Evolutionary conservation across 208 protist species (phyloP), one percentile per base, ranked within the genome.

Genomic region (Wallacemonas collosoma): DNA sequence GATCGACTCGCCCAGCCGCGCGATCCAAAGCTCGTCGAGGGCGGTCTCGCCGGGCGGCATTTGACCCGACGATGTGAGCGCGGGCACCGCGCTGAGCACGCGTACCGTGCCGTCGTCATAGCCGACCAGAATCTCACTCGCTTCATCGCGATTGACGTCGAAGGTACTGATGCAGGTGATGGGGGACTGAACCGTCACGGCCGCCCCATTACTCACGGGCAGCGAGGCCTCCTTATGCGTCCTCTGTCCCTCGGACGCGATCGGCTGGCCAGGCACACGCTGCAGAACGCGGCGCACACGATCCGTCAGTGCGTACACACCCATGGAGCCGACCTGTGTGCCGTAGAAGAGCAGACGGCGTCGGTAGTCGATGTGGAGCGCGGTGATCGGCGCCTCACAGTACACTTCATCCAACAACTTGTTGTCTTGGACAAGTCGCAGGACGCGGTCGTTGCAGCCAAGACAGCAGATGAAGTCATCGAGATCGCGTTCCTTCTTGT

Each of bases 371-470:
- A 87, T 68, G 44, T 78, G 53, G 1, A 96, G 58, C 3, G 87
- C 73, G 14, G 88, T 89, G 38, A 96, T 69, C 12, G 87, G 66
- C 2, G 92, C 87, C 81, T 96, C 89, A 73, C 88, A 94, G 48
- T 62, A 48, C 3, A 87, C 61, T 66, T 96, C 92, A 14, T 85
- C 85, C 45, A 90, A 11, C 44, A 91, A 45, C 68, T 86, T 79
- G 67, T 89, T 85, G 43, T 71, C 55, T 39, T 81, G 63, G 55
- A 96, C 73, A 36, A 94, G 73, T 5, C 92, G 92, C 76, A 96
- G 71, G 4, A 81, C 78, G 55, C 89, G 87, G 68, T 96, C 92
- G 63, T 91, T 90, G 80, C 92, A 96, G 35, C 85, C 92, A 62
- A 94, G 74, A 79, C 82, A 85, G 75, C 77, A 81, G 6, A 88